Conservation (phyloP, 2,329 filamentous ascomycete species). For the Calonectria pseudoturangicola region DNA sequence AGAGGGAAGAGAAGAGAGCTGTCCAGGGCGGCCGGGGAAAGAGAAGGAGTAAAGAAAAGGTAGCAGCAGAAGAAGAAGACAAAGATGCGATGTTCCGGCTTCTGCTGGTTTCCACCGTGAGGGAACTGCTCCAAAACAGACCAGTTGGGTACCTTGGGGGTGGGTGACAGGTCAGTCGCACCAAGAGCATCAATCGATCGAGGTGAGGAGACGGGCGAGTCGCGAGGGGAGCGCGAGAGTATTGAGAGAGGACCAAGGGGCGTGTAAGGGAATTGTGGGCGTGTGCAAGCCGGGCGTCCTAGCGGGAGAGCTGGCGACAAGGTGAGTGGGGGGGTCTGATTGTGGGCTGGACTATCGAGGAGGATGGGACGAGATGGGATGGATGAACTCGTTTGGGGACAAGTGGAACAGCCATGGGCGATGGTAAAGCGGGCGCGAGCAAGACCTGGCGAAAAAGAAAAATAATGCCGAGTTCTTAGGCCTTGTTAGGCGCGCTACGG, state of each 20-base stretch:
- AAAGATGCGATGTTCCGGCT: constrained; percentile 19
- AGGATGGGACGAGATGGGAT: constrained; percentile 24
- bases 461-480: constrained; percentile 19
- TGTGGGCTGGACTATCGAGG: constrained; percentile 32
- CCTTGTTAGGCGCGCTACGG: constrained; percentile 17
- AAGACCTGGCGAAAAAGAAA: constrained; percentile 23
- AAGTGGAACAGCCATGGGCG: constrained; percentile 24
- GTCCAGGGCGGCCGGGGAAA: neutral
- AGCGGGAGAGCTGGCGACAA: constrained; percentile 37
- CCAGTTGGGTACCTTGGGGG: constrained; percentile 26
- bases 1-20: constrained; percentile 18
- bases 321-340: constrained; percentile 27
- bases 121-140: constrained; percentile 22
- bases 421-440: constrained; percentile 24
- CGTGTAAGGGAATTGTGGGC: constrained; percentile 31
- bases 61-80: constrained; percentile 14
- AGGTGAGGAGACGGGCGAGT: constrained; percentile 31
- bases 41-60: constrained; percentile 24
- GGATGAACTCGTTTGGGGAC: constrained; percentile 13
- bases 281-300: constrained; percentile 34
- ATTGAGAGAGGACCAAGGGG: constrained; percentile 33
- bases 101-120: constrained; percentile 30
- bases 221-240: constrained; percentile 32
- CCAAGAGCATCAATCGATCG: constrained; percentile 37
- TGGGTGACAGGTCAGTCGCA: constrained; percentile 35